Evolutionary conservation across 2,329 filamentous ascomycete species (phyloP).

Genomic region (Colletotrichum viniferum): DNA sequence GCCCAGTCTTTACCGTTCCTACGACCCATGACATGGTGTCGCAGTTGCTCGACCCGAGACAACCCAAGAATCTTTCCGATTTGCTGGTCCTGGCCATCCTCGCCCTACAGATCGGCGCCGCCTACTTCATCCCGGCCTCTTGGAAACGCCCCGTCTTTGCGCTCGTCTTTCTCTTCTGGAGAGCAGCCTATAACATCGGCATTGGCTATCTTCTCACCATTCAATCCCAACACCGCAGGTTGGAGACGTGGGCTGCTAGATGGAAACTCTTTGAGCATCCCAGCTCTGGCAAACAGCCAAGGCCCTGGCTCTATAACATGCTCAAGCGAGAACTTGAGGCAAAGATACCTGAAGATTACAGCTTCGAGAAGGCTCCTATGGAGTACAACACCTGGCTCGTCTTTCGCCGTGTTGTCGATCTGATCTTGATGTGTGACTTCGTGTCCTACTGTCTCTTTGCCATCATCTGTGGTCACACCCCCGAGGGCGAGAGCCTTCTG

Average conservation of each 20-base stretch:
- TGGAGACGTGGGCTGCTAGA: slow-evolving; percentile 87
- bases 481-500: slow-evolving; percentile 70
- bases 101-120: slow-evolving; percentile 72
- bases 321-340: slow-evolving; percentile 90
- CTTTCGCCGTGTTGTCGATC: slow-evolving; percentile 91
- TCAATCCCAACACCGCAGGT: slow-evolving; percentile 86
- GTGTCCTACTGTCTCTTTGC: slow-evolving; percentile 96
- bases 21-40: slow-evolving; percentile 99
- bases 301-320: slow-evolving; percentile 80
- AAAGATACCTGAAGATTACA: slow-evolving; percentile 93
- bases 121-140: slow-evolving; percentile 73
- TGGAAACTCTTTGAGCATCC: slow-evolving; percentile 87
- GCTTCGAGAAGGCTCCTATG: slow-evolving; percentile 88
- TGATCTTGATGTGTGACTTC: slow-evolving; percentile 99
- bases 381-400: slow-evolving; percentile 99
- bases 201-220: slow-evolving; percentile 88
- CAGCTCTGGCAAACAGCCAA: slow-evolving; percentile 78
- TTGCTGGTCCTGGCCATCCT: slow-evolving; percentile 79
- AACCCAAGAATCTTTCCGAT: slow-evolving; percentile 95
- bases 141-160: slow-evolving; percentile 81
- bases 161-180: slow-evolving; percentile 87
- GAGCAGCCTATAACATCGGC: slow-evolving; percentile 88
- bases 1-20: slow-evolving; percentile 88
- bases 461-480: slow-evolving; percentile 80
- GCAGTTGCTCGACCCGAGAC: slow-evolving; percentile 89